Evolutionary conservation across 208 protist genomes (phyloP), one percentile per base, ranked within the genome.

Genomic region (Trypanosomatidae sp.): DNA sequence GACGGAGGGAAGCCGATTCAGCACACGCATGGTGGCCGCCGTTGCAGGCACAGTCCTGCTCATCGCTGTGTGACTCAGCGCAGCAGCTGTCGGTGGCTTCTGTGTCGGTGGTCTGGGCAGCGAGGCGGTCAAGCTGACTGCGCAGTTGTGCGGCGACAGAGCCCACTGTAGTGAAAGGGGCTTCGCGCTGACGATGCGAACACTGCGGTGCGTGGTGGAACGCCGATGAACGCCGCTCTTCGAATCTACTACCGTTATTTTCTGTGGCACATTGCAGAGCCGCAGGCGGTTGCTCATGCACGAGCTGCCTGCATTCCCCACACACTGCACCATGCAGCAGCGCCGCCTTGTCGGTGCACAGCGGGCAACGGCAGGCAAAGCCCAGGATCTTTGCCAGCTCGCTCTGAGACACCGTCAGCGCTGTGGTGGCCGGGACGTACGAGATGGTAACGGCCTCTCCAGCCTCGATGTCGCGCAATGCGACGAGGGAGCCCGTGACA

Each of bases 361-460:
- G 81, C 17, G 9, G 3, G 69, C 90, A 94, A 5, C 66, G 64
- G 53, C 90, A 94, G n/a, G 0, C 39, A 76, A 91, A 92, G 7
- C 79, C 74, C 41, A 85, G 72, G 6, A 68, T 66, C 1, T 73
- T 44, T 1, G 56, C 2, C 25, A 79, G 88, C 72, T 81, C 69
- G 9, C 44, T 55, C 19, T 39, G 66, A 3, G 79, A 62, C 9
- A 81, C 55, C 17, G 84, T 78, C 53, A 87, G 22, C 19, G 79
- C 70, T 13, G 82, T 72, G 1, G 74, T 73, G 53, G 84, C 85
- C 2, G 86, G 59, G 33, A 87, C 70, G 73, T 91, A 95, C 13
- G 88, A 86, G 13, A 95, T 74, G 46, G 86, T 90, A 43, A 95
- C 73, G 71, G 91, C 88, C 71, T 93, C 90, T 8, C 86, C 86